phyloP scores from a whole-genome alignment of 2,329 filamentous ascomycete species.

The Metarhizium rileyi region DNA sequence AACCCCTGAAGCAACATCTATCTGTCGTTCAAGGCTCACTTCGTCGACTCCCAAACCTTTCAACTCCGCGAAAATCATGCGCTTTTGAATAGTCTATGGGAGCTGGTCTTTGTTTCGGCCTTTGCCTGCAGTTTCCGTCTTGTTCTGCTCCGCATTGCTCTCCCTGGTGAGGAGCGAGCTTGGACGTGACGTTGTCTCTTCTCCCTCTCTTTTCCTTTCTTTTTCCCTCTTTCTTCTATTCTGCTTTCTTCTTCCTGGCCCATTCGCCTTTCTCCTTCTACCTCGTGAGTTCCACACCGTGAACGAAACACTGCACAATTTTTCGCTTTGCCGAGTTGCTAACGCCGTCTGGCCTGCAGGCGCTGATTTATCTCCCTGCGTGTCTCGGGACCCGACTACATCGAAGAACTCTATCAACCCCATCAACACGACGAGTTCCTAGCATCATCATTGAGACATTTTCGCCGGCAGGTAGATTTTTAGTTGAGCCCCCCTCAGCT shows the following conservation, averaged over 20 bases:
- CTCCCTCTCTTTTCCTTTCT: constrained; percentile 1
- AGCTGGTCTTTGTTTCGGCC: background rate
- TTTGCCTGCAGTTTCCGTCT: background rate
- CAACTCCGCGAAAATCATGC: background rate
- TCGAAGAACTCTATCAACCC: background rate
- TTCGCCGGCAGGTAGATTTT: background rate
- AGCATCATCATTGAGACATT: background rate
- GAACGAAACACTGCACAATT: background rate
- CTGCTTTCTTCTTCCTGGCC: background rate
- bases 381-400: constrained; percentile 5
- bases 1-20: background rate
- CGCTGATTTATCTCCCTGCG: constrained; percentile 4
- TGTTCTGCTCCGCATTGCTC: background rate
- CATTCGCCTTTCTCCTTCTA: background rate
- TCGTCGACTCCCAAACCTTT: background rate
- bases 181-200: background rate
- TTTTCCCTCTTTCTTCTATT: background rate
- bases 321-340: background rate
- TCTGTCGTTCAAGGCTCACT: background rate
- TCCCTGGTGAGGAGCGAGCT: background rate
- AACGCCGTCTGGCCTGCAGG: background rate
- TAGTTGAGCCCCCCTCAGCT: background rate
- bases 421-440: background rate
- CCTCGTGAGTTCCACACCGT: background rate
- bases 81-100: background rate